Evolutionary conservation across 1,284 basidiomycete genomes (phyloP), one percentile per base, ranked within the genome.

Genomic region (Apiotrichum sp.): DNA sequence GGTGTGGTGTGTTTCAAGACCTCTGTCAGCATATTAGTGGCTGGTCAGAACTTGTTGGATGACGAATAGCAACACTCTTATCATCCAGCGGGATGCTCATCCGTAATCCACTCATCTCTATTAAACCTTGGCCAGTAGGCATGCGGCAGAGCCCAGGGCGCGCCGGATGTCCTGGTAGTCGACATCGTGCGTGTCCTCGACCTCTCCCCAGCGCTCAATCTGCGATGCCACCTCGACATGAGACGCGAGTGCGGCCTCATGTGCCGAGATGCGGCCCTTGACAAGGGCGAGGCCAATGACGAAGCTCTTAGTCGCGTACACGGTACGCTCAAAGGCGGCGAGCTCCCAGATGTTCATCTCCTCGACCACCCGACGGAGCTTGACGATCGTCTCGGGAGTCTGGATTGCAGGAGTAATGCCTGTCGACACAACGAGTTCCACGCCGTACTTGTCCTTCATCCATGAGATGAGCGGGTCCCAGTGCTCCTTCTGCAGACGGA

Each of bases 171-270:
- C 95, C 61, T 96, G 89, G 74, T 90, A 88, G 76, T 98, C 95
- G 45, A 98, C 95, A 73, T 97, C 93, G 70, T 96, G 93, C 22
- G 56, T 89, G 75, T 98, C 96, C 79, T 98, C 96, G 0, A 99
- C 96, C 76, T 96, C 92, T 31, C 96, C 96, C 96, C 96, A 99
- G 50, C 85, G 81, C 74, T 95, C 84, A 61, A 97, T 97, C 77
- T 98, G 96, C 69, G 88, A 92, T 57, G 86, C 82, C 0, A 98
- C 93, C 75, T 99, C 96, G 7, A 96, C 95, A 58, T 90, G 87
- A 4, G 91, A 83, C 0, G 61, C 91, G 52, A 85, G 76, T 1
- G 91, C 84, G 2, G 96, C 95, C 69, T 92, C 80, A 64, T 98
- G 88, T 0, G 86, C 89, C 3, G 82, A 84, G 43, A 96, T 73